These are phyloP conservation scores for Aquilaria sinensis DNA, from an alignment of 345 rosid species.

Conservation along the genomic window DNA sequence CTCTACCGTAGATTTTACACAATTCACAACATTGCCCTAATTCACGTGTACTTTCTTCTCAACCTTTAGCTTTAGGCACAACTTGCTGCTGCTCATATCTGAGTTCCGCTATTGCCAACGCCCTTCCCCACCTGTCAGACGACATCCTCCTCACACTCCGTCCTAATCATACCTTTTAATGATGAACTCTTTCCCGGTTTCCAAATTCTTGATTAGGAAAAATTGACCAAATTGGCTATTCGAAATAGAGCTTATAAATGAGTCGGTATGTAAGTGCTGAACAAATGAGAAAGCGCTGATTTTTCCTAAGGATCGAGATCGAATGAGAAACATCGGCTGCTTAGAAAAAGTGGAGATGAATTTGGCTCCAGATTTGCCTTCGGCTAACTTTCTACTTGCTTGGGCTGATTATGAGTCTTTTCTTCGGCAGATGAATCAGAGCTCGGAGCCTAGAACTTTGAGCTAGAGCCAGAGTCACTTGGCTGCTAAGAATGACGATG, in stretches of 20 bases:
- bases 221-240: constrained; percentile 46
- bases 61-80: too few relatives aligned
- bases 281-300: constrained; percentile 42
- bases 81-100: too few relatives aligned
- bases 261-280: neutral
- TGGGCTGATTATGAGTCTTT: neutral
- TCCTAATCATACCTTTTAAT: constrained; percentile 68
- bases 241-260: constrained; percentile 28
- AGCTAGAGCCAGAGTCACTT: neutral
- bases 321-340: constrained; percentile 33
- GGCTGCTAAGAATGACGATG: neutral
- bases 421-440: too few relatives aligned
- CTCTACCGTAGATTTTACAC: too few relatives aligned
- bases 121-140: too few relatives aligned
- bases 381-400: neutral
- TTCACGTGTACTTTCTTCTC: too few relatives aligned
- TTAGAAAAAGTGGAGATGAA: constrained; percentile 12
- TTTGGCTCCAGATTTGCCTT: constrained; percentile 4
- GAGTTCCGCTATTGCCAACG: too few relatives aligned
- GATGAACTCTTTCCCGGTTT: constrained; percentile 75
- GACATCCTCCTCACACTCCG: constrained; percentile 50
- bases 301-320: constrained; percentile 67
- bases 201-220: constrained; percentile 81
- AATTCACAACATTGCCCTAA: too few relatives aligned
- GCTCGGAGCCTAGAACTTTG: too few relatives aligned